Percentiles rank a stretch among this genome's conserved stretches.
Conservation (phyloP, 805 yeast species). For the Diddensiella caesifluorescens region DNA sequence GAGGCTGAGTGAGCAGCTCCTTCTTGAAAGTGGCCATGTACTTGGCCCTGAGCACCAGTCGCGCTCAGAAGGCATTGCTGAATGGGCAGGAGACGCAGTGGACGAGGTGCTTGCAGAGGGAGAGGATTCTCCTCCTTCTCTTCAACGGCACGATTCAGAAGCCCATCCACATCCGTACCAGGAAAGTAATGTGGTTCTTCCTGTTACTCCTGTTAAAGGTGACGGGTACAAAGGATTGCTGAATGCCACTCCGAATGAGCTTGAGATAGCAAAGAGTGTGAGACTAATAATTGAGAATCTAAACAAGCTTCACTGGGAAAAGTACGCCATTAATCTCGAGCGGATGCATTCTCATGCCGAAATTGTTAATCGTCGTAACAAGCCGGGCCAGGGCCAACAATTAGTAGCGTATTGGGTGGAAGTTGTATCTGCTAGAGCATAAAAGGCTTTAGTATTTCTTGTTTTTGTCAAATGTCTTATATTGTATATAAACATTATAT, state of each 20-base stretch:
- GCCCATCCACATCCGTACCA: neutral
- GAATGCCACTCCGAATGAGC: constrained; percentile 15
- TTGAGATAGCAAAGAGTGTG: constrained; percentile 27
- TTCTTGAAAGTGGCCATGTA: neutral
- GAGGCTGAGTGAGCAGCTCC: constrained; percentile 4
- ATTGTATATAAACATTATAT: too few species aligned
- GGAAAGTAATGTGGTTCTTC: neutral
- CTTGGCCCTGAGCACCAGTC: constrained; percentile 1
- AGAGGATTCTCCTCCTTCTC: neutral
- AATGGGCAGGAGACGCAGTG: constrained; percentile 17
- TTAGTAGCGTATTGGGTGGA: constrained; percentile 26
- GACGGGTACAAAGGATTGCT: constrained; percentile 17
- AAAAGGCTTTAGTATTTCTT: neutral
- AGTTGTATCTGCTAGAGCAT: constrained; percentile 5
- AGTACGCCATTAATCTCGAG: constrained; percentile 66
- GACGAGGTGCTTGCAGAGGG: constrained; percentile 16
- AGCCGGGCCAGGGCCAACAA: constrained; percentile 28
- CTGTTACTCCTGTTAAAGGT: constrained; percentile 11
- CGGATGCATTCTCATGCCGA: constrained; percentile 81
- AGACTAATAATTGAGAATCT: constrained; percentile 45
- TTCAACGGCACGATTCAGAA: neutral
- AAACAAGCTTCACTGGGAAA: constrained; percentile 66
- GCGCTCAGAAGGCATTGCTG: constrained; percentile 14
- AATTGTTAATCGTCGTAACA: constrained; percentile 58
- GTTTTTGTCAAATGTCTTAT: neutral